Percentiles rank a stretch among this genome's conserved stretches.
Conservation (phyloP, 306 rosid species). For the Quercus glauca region DNA sequence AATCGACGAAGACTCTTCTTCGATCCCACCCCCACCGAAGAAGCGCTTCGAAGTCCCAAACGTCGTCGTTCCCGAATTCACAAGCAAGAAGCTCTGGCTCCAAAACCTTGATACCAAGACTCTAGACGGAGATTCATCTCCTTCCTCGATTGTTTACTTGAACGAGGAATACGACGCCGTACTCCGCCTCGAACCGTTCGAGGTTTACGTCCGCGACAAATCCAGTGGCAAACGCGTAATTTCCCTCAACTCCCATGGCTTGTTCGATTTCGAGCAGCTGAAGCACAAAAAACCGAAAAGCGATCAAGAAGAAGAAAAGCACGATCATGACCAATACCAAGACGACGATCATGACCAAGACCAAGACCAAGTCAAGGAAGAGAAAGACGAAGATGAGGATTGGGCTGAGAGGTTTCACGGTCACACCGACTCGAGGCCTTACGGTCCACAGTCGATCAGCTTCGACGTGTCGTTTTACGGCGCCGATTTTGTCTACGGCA, state of each 20-base stretch:
- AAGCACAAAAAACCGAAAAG: neutral
- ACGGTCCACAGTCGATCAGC: conserved; percentile 90
- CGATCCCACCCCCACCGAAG: conserved; percentile 53
- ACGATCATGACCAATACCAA: no score
- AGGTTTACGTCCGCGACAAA: conserved; percentile 65
- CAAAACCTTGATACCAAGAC: conserved; percentile 49
- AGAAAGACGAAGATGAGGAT: conserved; percentile 63
- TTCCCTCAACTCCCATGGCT: conserved; percentile 75
- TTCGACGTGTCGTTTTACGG: conserved; percentile 82
- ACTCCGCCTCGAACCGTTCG: conserved; percentile 82
- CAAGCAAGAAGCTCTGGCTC: conserved; percentile 59
- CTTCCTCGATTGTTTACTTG: conserved; percentile 58
- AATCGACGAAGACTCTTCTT: conserved; percentile 74
- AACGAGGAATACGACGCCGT: conserved; percentile 73
- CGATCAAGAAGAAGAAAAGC: no score
- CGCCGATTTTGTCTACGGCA: conserved; percentile 85
- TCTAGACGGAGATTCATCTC: conserved; percentile 26
- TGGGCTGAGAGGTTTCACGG: conserved; percentile 78
- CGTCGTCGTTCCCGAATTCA: conserved; percentile 62
- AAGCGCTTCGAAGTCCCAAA: conserved; percentile 81
- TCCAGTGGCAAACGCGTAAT: conserved; percentile 51
- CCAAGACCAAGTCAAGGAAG: no score
- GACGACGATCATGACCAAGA: no score
- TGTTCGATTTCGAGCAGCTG: conserved; percentile 87
- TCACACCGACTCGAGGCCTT: conserved; percentile 73